Evolutionary conservation across 257 asterid genomes (phyloP), one percentile per base, ranked within the genome.

Genomic region (Perilla frutescens): DNA sequence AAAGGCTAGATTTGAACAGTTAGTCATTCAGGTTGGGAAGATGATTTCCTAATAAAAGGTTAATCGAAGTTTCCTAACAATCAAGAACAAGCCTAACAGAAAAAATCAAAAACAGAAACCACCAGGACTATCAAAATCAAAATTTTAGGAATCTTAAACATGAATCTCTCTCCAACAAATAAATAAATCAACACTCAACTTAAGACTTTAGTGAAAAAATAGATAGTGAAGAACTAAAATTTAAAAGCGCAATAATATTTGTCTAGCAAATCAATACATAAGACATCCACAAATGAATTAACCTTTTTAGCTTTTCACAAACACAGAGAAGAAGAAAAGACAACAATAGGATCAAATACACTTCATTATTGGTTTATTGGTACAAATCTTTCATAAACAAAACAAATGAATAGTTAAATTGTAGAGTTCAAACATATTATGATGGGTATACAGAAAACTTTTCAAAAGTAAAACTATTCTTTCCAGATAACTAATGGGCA

Each of bases 121-220:
- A 58, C 56, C 43, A 10, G 10, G 39, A 70, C 48, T 41, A 43
- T 60, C 39, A 77, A 32, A 70, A 70, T 15, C 51, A 10, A 31
- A 55, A 39, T 37, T 20, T 13, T 41, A 55, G 26, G 47, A 10
- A 58, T 58, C 49, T 51, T 11, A 26, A 75, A 62, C 40, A 68
- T 39, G 47, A 75, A 70, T 5, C 71, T 51, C 55, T 51, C 45
- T 31, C 26, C 26, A 20, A 20, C 69, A 64, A 70, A 13, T 29
- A 34, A 43, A 45, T 3, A 41, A 44, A 20, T 53, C 14, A 73
- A 68, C 74, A 68, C 13, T 5, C 49, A 20, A 20, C 26, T 20
- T 20, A 66, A 67, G 45, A 67, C 65, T 72, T 63, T 37, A 48
- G 56, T 32, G 45, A 72, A 64, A 20, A 20, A 31, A 72, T 14